Evolutionary conservation across 768 basidiomycete genomes (phyloP).

Genomic region (Boletus insuetus): DNA sequence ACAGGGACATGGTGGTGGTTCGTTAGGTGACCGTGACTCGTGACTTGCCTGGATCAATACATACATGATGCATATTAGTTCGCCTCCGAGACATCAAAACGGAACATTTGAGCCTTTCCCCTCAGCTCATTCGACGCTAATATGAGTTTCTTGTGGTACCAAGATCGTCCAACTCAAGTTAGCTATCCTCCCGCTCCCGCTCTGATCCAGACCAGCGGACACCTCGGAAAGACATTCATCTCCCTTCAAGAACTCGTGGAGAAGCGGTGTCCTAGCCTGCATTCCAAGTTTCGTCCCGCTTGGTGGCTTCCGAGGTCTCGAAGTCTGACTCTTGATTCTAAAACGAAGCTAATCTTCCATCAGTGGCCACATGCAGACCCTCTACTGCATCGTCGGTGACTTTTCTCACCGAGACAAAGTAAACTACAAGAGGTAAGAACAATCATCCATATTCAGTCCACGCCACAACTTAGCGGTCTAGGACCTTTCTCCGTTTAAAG

Average conservation of each 20-base stretch:
- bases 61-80: too few relatives aligned
- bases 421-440: conserved; percentile 29
- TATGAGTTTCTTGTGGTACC: neutral
- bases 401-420: conserved; percentile 32
- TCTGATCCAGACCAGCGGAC: conserved; percentile 16
- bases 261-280: conserved; percentile 28
- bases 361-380: conserved; percentile 34
- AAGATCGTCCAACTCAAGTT: conserved; percentile 16
- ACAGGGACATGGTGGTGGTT: conserved; percentile 30
- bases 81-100: conserved; percentile 9
- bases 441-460: neutral
- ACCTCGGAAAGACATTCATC: conserved; percentile 7
- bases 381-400: conserved; percentile 31
- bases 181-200: conserved; percentile 21
- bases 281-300: conserved; percentile 27
- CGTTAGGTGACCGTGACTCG: conserved; percentile 21
- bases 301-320: conserved; percentile 35
- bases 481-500: conserved; percentile 28
- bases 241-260: conserved; percentile 32
- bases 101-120: too few relatives aligned
- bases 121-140: too few relatives aligned
- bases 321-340: neutral
- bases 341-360: conserved; percentile 12
- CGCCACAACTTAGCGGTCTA: conserved; percentile 10
- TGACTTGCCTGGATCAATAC: conserved; percentile 4